Evolutionary conservation across 768 basidiomycete genomes (phyloP), one percentile per base, ranked within the genome.

Genomic region (Lentinus brumalis): DNA sequence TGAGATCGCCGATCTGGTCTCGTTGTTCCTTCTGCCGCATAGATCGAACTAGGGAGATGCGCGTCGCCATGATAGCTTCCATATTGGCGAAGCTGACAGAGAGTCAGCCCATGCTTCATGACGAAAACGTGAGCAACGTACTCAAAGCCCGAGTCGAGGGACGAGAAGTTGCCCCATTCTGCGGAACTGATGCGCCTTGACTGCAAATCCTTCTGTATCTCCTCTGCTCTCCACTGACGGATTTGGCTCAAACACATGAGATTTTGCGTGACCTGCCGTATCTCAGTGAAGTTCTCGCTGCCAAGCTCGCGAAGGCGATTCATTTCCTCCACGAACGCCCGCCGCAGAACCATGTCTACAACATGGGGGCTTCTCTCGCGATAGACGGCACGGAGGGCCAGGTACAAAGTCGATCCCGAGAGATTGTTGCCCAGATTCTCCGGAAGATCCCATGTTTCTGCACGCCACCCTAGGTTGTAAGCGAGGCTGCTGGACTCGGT

Each of bases 381-480:
- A 65, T 96, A 86, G n/a, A 94, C 76, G 0, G 93, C 86, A 44
- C 91, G 85, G 38, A 99, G 78, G 4, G 92, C 87, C 35, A 82
- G 78, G 73, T 96, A 99, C 4, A 98, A 76, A 2, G 87, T 75
- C 14, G 83, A 79, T 26, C 84, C 85, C 9, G 85, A 72, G 30
- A 77, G 77, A 26, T 75, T 75, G 55, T 78, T 73, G 1, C 74
- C 73, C 10, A 75, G 64, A 0, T 79, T 77, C 51, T 91, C 84
- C 1, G 96, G 96, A 29, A 99, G 77, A 73, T 98, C 96, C 97
- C 97, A 99, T 1, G 87, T 89, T 62, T 91, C 92, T 0, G 95
- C 96, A 49, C 96, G 83, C 97, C 97, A 98, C 15, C 91, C 97
- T 1, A 98, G 79, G 42, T 86, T 83, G 73, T 94, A 95, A 46